Percentiles rank a stretch among this genome's conserved stretches.
Conservation (phyloP, 2,329 filamentous ascomycete species). For the Cryphonectria naterciae region DNA sequence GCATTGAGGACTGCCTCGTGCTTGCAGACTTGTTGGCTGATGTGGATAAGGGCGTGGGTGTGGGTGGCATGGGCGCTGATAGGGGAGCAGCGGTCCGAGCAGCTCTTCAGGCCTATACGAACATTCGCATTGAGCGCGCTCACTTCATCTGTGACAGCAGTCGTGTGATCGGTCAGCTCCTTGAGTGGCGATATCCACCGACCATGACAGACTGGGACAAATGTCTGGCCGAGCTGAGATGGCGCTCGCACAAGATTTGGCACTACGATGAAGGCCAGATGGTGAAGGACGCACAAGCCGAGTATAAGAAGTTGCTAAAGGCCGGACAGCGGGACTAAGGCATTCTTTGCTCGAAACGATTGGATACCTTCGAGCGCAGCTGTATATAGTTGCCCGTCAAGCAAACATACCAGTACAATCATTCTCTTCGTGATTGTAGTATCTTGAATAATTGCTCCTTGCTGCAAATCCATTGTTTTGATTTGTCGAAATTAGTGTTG, state of each 20-base stretch:
- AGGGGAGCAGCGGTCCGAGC: slow-evolving; percentile 20
- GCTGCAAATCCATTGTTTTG: background rate
- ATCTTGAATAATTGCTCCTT: background rate
- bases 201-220: slow-evolving; percentile 40
- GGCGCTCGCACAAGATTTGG: slow-evolving; percentile 43
- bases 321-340: background rate
- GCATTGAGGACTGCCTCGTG: slow-evolving; percentile 57
- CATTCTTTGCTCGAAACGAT: background rate
- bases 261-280: slow-evolving; percentile 42
- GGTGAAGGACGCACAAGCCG: slow-evolving; percentile 32
- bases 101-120: slow-evolving; percentile 45
- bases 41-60: background rate
- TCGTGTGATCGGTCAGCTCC: slow-evolving; percentile 43
- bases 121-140: slow-evolving; percentile 44
- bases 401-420: background rate
- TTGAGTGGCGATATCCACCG: slow-evolving; percentile 41
- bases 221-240: slow-evolving; percentile 43
- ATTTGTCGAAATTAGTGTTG: too few species aligned
- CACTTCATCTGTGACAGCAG: slow-evolving; percentile 49
- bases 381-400: background rate
- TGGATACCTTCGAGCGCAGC: background rate
- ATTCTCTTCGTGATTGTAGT: background rate
- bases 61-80: background rate
- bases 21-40: slow-evolving; percentile 42
- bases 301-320: background rate